Evolutionary conservation across 1,284 basidiomycete species (phyloP), one percentile per base, ranked within the genome.

Genomic region (Quambalaria eucalypti): DNA sequence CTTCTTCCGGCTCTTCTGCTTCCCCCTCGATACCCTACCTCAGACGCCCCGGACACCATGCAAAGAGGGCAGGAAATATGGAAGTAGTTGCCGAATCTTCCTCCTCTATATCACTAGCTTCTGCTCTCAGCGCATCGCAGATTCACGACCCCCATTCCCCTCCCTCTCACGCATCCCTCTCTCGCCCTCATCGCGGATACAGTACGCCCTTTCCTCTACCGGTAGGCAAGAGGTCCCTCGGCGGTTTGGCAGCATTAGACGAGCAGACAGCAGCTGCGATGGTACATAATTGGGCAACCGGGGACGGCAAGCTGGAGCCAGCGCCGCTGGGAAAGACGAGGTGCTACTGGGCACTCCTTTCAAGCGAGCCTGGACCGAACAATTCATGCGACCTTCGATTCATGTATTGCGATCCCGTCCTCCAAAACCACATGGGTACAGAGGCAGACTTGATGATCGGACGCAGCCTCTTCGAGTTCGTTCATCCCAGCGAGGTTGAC

Each of bases 351-450:
- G 66, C 66, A 0, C 28, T 68, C 9, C 55, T 68, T 5, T 66
- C 66, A 10, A 60, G 59, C 19, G 21, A 50, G 19, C 29, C 54
- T 7, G 12, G 28, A 48, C 28, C 57, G 51, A 8, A 7, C 48
- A 26, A 57, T 51, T 36, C 51, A 51, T 29, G 19, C 46, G 83
- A 86, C 71, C 82, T 95, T 50, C 79, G 83, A 49, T 92, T 91
- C 78, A 83, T 91, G 61, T 90, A 90, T 78, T 81, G 90, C 62
- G 92, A 95, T 78, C 92, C 91, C 50, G 83, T 89, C 54, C 81
- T 95, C 58, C 80, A 83, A 25, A 77, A 73, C 59, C 89, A 93
- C 76, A 83, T 95, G 67, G 83, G 81, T 25, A 81, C 83, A 52
- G 85, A 90, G 76, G 84, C 85, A 0, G 77, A 81, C 26, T 68